Base-by-base conservation (phyloP, 495 filamentous ascomycete species). In the Polyplosphaeria fusca region DNA sequence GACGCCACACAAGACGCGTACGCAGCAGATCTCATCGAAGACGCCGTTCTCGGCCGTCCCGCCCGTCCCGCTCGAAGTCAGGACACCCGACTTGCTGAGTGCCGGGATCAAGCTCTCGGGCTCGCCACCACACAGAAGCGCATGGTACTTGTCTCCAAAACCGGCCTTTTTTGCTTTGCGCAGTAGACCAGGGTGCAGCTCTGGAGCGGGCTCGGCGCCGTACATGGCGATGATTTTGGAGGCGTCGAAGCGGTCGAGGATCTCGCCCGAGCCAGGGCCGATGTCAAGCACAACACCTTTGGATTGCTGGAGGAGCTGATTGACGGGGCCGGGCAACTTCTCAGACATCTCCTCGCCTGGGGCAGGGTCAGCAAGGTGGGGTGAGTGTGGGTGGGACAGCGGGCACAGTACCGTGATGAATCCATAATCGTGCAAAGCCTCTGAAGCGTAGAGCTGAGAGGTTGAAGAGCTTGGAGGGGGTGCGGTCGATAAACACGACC, bases 1-100 rank as follows among this genome's bases (percentile, higher is more conserved):
- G 4, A 76, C 60, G 1, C 69, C 67, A 46, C 73, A 76, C 5
- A 76, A 55, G 7, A 73, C 72, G 14, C 70, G 56, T 2, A 73
- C 13, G 26, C 69, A 73, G 46, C 72, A 47, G 28, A 76, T 69
- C 5, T 65, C 65, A 49, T 76, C 72, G 26, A 76, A 70, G 1
- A 70, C 38, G 28, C 64, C 64, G 22, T 48, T 45, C n/a, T 45
- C 44, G 14, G 37, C 55, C 26, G 58, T 44, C 7, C 45, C 58
- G 11, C 30, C 49, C 5, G 49, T 47, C 1, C 47, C 52, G 20
- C 58, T 59, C 14, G 42, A 13, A 20, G 43, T 28, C 46, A 72
- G 43, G 0, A 71, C 40, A 11, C 65, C 69, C 7, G 26, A 48
- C 35, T 58, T 62, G 16, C 62, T 57, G 18, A 73, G 60, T 9